phyloP scores from a whole-genome alignment of 2,329 filamentous ascomycete genomes.

The Dactylellina parvicollis region DNA sequence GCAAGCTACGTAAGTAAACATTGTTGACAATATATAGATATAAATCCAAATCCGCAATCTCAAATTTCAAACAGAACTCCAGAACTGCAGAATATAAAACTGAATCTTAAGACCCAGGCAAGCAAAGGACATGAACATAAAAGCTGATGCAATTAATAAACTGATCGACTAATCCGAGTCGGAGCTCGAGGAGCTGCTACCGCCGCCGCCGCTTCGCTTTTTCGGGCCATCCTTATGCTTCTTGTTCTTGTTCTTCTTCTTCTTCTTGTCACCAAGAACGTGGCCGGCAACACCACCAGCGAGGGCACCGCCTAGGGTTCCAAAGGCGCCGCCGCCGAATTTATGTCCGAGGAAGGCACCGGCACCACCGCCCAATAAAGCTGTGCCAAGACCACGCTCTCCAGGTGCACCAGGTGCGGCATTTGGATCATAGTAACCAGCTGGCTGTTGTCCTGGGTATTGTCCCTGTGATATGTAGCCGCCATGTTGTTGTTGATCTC shows the following conservation, averaged over 20 bases:
- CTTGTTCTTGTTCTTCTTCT: constrained; percentile 56
- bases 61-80: no score
- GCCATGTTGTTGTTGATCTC: constrained; percentile 33
- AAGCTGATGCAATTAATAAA: not conserved
- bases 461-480: not conserved
- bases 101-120: no score
- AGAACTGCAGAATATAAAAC: no score
- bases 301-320: constrained; percentile 66
- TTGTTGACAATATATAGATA: no score
- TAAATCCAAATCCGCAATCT: no score
- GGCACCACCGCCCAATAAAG: constrained; percentile 66
- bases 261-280: constrained; percentile 64
- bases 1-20: no score
- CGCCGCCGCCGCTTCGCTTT: constrained; percentile 59
- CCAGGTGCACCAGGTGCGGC: constrained; percentile 61
- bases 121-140: not conserved
- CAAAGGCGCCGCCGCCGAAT: constrained; percentile 66
- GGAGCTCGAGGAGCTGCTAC: constrained; percentile 1
- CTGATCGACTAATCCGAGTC: constrained; percentile 28
- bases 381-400: constrained; percentile 69
- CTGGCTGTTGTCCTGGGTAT: constrained; percentile 7
- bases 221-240: constrained; percentile 41
- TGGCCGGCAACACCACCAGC: constrained; percentile 69
- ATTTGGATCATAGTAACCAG: constrained; percentile 36
- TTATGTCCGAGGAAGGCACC: constrained; percentile 69